Conservation (phyloP, 352 stramenopile genomes). For the Elongisporangium undulatum region DNA sequence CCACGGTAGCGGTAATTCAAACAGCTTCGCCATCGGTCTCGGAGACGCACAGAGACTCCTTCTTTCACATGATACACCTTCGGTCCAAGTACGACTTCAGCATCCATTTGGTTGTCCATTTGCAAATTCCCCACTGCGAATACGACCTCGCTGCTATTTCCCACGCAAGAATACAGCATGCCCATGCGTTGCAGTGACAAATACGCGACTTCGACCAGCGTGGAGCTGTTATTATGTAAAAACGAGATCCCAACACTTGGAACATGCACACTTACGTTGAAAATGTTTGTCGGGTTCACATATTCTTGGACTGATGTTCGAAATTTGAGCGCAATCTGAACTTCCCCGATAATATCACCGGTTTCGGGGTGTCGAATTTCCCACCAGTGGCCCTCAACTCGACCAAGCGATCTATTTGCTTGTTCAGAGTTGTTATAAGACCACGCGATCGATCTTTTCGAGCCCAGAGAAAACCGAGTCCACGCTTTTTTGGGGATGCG, state of each 20-base stretch:
- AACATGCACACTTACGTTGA: constrained; percentile 76
- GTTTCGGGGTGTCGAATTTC: constrained; percentile 73
- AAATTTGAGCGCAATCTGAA: constrained; percentile 82
- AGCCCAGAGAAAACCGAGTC: constrained; percentile 59
- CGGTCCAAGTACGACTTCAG: constrained; percentile 74
- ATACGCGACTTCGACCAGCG: constrained; percentile 85
- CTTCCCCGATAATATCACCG: constrained; percentile 70
- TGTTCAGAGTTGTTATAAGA: constrained; percentile 78
- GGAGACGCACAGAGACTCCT: constrained; percentile 78
- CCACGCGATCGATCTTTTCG: constrained; percentile 66
- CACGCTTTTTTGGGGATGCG: constrained; percentile 83
- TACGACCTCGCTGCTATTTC: constrained; percentile 75
- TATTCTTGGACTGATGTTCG: constrained; percentile 55
- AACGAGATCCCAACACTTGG: constrained; percentile 82
- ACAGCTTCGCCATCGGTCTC: constrained; percentile 80
- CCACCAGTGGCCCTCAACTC: constrained; percentile 82
- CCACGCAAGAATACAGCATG: constrained; percentile 71
- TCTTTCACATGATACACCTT: constrained; percentile 84
- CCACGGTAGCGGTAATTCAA: constrained; percentile 82
- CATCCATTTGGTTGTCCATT: constrained; percentile 90
- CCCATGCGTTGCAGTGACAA: constrained; percentile 75
- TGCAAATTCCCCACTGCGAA: constrained; percentile 84
- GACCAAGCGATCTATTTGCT: constrained; percentile 58
- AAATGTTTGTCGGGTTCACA: constrained; percentile 47
- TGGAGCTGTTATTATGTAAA: constrained; percentile 80